Evolutionary conservation across 306 rosid species (phyloP), one percentile per base, ranked within the genome.

Genomic region (Prunus fruticosa): DNA sequence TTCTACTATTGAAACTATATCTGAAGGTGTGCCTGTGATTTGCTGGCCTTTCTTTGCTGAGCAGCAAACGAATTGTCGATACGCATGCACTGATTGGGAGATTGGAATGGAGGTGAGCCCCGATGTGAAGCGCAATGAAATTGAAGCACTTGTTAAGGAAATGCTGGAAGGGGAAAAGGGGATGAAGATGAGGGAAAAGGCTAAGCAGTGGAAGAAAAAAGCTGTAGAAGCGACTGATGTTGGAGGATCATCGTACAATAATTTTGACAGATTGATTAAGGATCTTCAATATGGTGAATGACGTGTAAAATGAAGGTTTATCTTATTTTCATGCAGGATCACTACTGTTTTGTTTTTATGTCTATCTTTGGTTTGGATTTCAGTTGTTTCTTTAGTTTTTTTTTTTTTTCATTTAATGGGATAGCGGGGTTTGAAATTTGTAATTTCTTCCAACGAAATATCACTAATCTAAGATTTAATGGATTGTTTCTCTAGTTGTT

Each of bases 11-110:
- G 93, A 89, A 71, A 73, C 77, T 66, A 4, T 86, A 7, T 69
- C 82, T 67, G 78, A 54, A 6, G 83, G 90, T 49, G 86, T 82
- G 27, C 89, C 89, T 45, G 14, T 86, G 2, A 86, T 86, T n/a
- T 81, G 86, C 30, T 89, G 89, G 90, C 93, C 93, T 34, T 88
- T 86, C 66, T 88, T 86, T n/a, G 85, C 83, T 0, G 87, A 88
- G 32, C 88, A 89, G 9, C 89, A 82, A 64, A 72, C 82, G 0
- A 88, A 83, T 53, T 84, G 90, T 71, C 64, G 86, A 10, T 89
- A 76, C 61, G 84, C 82, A 3, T 81, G 88, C 62, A 64, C 60
- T 2, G 15, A 12, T 28, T 89, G 87, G 90, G 82, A 66, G 19
- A 74, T 82, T 51, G 90, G 87, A 11, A 9, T 79, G 85, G 89